Percentiles rank a stretch among this genome's conserved stretches.
Evolutionary conservation across 192 early-diverging fungal species (phyloP).

Genomic region (Coemansia sp.): DNA sequence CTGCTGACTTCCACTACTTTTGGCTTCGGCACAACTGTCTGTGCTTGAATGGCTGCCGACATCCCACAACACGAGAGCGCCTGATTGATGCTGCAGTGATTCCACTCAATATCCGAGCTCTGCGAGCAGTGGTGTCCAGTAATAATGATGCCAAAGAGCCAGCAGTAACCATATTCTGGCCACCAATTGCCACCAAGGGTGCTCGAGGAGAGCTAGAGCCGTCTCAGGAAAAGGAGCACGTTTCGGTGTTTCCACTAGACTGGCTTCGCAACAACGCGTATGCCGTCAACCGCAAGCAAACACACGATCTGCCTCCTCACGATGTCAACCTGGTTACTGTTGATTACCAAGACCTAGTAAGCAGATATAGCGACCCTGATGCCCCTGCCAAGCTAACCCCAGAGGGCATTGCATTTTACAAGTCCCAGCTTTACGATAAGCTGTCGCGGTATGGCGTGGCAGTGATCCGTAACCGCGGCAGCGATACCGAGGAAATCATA

Average conservation of each 20-base stretch:
- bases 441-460: slow-evolving; percentile 48
- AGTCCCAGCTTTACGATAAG: slow-evolving; percentile 23
- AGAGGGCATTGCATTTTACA: slow-evolving; percentile 22
- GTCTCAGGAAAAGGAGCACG: slow-evolving; percentile 35
- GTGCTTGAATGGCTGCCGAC: slow-evolving; percentile 51
- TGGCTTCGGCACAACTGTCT: slow-evolving; percentile 57
- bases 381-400: slow-evolving; percentile 1
- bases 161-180: slow-evolving; percentile 37
- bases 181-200: slow-evolving; percentile 45
- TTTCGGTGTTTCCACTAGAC: slow-evolving; percentile 21
- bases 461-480: slow-evolving; percentile 45
- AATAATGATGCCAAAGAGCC: slow-evolving; percentile 1
- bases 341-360: slow-evolving; percentile 26
- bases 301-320: slow-evolving; percentile 41
- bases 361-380: slow-evolving; percentile 3
- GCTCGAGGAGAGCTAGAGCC: slow-evolving; percentile 26
- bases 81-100: slow-evolving; percentile 44
- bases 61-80: slow-evolving; percentile 43
- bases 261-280: slow-evolving; percentile 52
- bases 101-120: slow-evolving; percentile 45
- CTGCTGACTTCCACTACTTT: slow-evolving; percentile 54
- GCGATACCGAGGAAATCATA: slow-evolving; percentile 51
- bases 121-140: slow-evolving; percentile 20
- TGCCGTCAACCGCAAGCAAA: slow-evolving; percentile 22
- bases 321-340: slow-evolving; percentile 36